Conservation (phyloP, 352 stramenopile species). For the Nothophytophthora sp. region DNA sequence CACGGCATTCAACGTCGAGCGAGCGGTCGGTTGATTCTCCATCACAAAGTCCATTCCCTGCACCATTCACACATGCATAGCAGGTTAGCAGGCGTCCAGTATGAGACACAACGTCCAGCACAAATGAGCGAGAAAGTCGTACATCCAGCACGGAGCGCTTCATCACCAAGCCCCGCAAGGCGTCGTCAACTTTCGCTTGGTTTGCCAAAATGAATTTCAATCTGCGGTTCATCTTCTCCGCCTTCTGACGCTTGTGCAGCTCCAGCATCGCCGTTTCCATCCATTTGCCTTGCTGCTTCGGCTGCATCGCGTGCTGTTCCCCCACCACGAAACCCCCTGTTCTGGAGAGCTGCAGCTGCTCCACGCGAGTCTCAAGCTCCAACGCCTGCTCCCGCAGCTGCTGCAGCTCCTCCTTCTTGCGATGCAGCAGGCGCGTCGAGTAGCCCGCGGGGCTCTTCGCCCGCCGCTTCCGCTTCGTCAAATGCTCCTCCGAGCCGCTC, state of each 20-base stretch:
- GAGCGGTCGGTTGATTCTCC: background rate
- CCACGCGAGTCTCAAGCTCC: slow-evolving; percentile 16
- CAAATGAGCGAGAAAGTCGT: background rate
- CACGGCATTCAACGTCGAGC: slow-evolving; percentile 1
- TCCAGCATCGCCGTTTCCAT: slow-evolving; percentile 21
- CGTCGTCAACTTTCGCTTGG: slow-evolving; percentile 19
- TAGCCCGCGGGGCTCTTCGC: slow-evolving; percentile 24
- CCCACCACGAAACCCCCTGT: slow-evolving; percentile 5
- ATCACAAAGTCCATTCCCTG: slow-evolving; percentile 22
- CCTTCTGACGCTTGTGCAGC: slow-evolving; percentile 16
- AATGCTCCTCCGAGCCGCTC: background rate
- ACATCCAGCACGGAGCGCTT: slow-evolving; percentile 20
- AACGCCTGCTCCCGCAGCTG: slow-evolving; percentile 14
- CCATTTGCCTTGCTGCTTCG: slow-evolving; percentile 18
- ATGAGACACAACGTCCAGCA: background rate
- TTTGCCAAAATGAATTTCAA: slow-evolving; percentile 17
- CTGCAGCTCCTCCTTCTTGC: slow-evolving; percentile 32
- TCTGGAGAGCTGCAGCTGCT: slow-evolving; percentile 7
- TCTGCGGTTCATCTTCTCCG: slow-evolving; percentile 22
- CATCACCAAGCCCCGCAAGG: slow-evolving; percentile 11
- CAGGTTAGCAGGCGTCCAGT: no score
- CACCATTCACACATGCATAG: background rate
- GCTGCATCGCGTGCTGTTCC: slow-evolving; percentile 4
- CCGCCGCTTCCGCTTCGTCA: slow-evolving; percentile 13
- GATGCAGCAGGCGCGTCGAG: slow-evolving; percentile 26